phyloP scores from a whole-genome alignment of 2,329 filamentous ascomycete genomes.

The Apiospora koreana region DNA sequence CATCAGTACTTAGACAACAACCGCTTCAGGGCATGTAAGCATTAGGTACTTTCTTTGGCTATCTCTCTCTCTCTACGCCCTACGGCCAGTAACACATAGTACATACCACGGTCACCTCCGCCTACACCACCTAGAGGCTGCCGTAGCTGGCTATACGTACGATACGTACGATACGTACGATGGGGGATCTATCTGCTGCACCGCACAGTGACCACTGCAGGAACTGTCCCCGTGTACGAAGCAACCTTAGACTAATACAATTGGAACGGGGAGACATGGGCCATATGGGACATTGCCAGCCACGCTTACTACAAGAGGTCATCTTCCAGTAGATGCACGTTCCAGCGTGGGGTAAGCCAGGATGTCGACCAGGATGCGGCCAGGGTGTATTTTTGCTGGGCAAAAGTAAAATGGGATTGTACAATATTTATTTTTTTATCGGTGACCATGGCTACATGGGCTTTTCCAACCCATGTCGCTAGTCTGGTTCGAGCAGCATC shows the following conservation, averaged over 20 bases:
- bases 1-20: background rate
- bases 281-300: background rate
- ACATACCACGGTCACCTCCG: background rate
- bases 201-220: constrained; percentile 8
- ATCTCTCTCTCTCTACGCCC: background rate
- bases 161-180: background rate
- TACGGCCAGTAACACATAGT: background rate
- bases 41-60: no score
- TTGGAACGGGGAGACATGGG: constrained; percentile 1
- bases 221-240: background rate
- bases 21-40: no score
- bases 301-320: constrained; percentile 5
- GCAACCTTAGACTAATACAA: background rate
- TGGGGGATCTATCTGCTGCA: constrained; percentile 1
- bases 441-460: background rate
- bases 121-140: no score
- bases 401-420: constrained; percentile 7
- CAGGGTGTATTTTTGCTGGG: background rate
- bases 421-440: background rate
- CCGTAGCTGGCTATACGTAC: background rate
- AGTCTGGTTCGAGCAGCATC: background rate
- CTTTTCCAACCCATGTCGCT: background rate
- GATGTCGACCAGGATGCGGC: background rate
- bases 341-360: constrained; percentile 1
- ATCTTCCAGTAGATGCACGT: constrained; percentile 4